Conservation (phyloP, 2,329 filamentous ascomycete species). For the Dendryphion nanum region DNA sequence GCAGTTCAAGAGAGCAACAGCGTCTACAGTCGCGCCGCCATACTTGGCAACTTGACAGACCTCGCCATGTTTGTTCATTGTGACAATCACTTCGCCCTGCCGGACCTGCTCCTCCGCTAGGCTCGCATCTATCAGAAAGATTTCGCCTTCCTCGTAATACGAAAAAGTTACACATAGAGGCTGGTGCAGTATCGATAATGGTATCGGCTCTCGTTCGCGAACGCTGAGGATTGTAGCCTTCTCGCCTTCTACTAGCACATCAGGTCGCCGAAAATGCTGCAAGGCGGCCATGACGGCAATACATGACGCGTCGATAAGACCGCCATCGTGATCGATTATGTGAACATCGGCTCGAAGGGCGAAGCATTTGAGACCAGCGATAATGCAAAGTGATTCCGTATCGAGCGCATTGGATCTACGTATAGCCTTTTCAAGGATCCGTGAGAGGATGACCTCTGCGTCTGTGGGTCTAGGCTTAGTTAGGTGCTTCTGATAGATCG, state of each 20-base stretch:
- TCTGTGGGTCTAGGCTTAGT: slow-evolving; percentile 64
- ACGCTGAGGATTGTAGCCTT: slow-evolving; percentile 79
- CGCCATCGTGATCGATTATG: slow-evolving; percentile 86
- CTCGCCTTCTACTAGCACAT: slow-evolving; percentile 83
- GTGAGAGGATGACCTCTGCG: slow-evolving; percentile 79
- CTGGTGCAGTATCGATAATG: slow-evolving; percentile 85
- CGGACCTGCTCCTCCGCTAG: slow-evolving; percentile 75
- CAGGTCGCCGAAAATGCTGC: slow-evolving; percentile 86
- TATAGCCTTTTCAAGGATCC: slow-evolving; percentile 89
- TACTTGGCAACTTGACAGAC: slow-evolving; percentile 90
- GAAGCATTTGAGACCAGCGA: slow-evolving; percentile 90
- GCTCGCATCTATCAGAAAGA: slow-evolving; percentile 70
- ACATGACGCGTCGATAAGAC: slow-evolving; percentile 81
- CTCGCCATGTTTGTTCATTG: slow-evolving; percentile 85
- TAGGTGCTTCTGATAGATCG: slow-evolving; percentile 12
- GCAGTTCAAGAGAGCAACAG: slow-evolving; percentile 73
- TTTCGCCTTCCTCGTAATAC: slow-evolving; percentile 73
- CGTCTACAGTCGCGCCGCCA: slow-evolving; percentile 79
- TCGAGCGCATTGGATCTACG: slow-evolving; percentile 89
- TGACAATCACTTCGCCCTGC: slow-evolving; percentile 73
- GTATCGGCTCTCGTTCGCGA: slow-evolving; percentile 84
- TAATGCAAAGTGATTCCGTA: slow-evolving; percentile 91
- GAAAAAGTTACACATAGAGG: slow-evolving; percentile 90
- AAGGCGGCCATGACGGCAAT: slow-evolving; percentile 84
- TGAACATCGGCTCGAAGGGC: slow-evolving; percentile 88